A percentile compares a stretch with the other conserved stretches of the same genome.
Evolutionary conservation across 306 rosid species (phyloP).

Genomic region (Ammopiptanthus mongolicus): DNA sequence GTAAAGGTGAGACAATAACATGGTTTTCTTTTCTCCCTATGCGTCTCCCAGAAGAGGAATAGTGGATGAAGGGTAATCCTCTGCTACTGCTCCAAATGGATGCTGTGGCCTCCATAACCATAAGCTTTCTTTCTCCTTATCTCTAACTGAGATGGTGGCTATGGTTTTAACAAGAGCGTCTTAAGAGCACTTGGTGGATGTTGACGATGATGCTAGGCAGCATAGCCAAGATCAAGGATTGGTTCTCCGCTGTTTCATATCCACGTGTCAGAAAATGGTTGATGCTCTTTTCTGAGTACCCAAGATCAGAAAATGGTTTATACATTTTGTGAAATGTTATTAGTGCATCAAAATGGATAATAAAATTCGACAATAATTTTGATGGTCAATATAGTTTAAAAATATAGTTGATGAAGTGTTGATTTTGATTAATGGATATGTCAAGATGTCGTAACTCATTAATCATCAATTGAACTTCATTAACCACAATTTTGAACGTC

Average conservation of each 20-base stretch:
- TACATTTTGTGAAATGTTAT: too few species aligned
- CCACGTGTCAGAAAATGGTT: conserved; percentile 35
- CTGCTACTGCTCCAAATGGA: conserved; percentile 33
- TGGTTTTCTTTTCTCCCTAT: not conserved
- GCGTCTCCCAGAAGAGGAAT: conserved; percentile 13
- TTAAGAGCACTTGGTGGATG: conserved; percentile 15
- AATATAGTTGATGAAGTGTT: too few species aligned
- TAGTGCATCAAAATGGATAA: too few species aligned
- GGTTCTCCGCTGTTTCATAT: conserved; percentile 20
- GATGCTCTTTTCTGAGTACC: not conserved
- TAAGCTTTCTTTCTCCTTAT: conserved; percentile 12
- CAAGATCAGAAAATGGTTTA: too few species aligned
- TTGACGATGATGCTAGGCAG: conserved; percentile 16
- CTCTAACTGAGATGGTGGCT: not conserved
- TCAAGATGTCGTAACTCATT: too few species aligned
- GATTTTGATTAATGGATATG: too few species aligned
- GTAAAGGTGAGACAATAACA: conserved; percentile 27
- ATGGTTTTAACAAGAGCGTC: not conserved
- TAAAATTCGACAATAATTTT: too few species aligned
- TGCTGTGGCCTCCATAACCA: conserved; percentile 62
- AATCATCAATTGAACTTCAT: too few species aligned
- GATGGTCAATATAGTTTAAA: too few species aligned
- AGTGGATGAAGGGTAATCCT: conserved; percentile 19
- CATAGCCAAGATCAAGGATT: conserved; percentile 24
- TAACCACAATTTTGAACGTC: too few species aligned